A percentile compares a stretch with the other conserved stretches of the same genome.
phyloP scores from a whole-genome alignment of 2,329 filamentous ascomycete genomes.

The Pyrenophora tritici-repentis region DNA sequence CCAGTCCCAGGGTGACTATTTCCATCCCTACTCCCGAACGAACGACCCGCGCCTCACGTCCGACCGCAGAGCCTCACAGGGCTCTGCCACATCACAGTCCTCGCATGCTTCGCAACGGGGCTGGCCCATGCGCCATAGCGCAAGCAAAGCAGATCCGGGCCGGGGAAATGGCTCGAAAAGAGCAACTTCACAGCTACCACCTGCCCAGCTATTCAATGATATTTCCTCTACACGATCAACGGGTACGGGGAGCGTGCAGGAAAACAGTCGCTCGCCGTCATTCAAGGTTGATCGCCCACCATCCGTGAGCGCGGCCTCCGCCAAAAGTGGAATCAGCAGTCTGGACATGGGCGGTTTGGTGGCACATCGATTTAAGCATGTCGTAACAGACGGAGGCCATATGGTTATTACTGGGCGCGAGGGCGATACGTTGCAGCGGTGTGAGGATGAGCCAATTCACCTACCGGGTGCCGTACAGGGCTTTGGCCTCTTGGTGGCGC shows the following conservation, averaged over 20 bases:
- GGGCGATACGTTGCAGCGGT: conserved; percentile 72
- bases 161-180: conserved; percentile 13
- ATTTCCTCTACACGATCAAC: conserved; percentile 33
- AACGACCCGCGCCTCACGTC: conserved; percentile 29
- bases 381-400: conserved; percentile 77
- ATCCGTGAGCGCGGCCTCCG: conserved; percentile 23
- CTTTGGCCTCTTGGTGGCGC: conserved; percentile 76
- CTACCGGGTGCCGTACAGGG: conserved; percentile 80
- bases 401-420: conserved; percentile 80
- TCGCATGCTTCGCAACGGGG: conserved; percentile 33
- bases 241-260: conserved; percentile 22
- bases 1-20: conserved; percentile 41
- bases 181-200: conserved; percentile 21
- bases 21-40: conserved; percentile 38
- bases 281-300: conserved; percentile 24
- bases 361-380: conserved; percentile 78
- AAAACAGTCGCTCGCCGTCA: conserved; percentile 30
- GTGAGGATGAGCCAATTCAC: conserved; percentile 90
- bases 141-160: conserved; percentile 8
- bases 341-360: conserved; percentile 58
- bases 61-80: conserved; percentile 35
- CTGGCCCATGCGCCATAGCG: conserved; percentile 6
- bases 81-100: conserved; percentile 36
- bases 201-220: conserved; percentile 47
- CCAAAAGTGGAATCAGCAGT: conserved; percentile 43